These are phyloP conservation scores for Moesziomyces globuligerus DNA, from an alignment of 1,284 basidiomycete genomes.

Conservation along the genomic window DNA sequence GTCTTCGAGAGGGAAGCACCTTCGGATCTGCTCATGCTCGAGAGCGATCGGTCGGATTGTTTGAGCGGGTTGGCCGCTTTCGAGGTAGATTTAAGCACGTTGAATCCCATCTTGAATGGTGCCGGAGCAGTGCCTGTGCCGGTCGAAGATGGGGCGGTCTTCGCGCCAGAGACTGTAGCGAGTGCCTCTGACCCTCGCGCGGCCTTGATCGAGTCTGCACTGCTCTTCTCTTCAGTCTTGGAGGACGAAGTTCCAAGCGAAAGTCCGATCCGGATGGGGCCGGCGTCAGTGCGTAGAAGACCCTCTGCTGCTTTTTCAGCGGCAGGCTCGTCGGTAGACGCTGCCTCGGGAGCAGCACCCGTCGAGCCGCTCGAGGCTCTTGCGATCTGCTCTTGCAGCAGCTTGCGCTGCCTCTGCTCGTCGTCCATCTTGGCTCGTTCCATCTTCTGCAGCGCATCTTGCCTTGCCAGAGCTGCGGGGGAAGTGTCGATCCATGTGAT, in stretches of 20 bases:
- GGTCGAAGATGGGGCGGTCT: background rate
- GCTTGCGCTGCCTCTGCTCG: conserved; percentile 88
- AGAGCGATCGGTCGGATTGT: background rate
- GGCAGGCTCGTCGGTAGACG: conserved; percentile 38
- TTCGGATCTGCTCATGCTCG: background rate
- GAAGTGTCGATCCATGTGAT: conserved; percentile 96
- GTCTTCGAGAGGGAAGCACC: no score
- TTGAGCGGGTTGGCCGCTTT: conserved; percentile 39
- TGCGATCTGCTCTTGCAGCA: conserved; percentile 94
- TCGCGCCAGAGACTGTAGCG: background rate
- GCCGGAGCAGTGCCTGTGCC: conserved; percentile 6
- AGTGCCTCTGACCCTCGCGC: background rate
- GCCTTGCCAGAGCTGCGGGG: conserved; percentile 89
- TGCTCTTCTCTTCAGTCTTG: conserved; percentile 1
- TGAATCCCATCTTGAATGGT: conserved; percentile 42
- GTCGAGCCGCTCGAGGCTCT: conserved; percentile 71
- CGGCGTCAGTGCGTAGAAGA: conserved; percentile 26
- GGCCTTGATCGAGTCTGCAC: background rate
- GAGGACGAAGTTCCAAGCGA: conserved; percentile 14
- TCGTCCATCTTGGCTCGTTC: conserved; percentile 90
- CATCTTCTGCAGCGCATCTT: conserved; percentile 91
- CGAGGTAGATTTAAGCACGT: conserved; percentile 46
- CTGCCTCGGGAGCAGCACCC: conserved; percentile 33
- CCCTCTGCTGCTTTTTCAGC: conserved; percentile 20
- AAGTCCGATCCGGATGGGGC: conserved; percentile 52